A percentile compares a stretch with the other conserved stretches of the same genome.
Conservation (phyloP, 2,329 filamentous ascomycete genomes). For the Teratosphaeria zuluensis region DNA sequence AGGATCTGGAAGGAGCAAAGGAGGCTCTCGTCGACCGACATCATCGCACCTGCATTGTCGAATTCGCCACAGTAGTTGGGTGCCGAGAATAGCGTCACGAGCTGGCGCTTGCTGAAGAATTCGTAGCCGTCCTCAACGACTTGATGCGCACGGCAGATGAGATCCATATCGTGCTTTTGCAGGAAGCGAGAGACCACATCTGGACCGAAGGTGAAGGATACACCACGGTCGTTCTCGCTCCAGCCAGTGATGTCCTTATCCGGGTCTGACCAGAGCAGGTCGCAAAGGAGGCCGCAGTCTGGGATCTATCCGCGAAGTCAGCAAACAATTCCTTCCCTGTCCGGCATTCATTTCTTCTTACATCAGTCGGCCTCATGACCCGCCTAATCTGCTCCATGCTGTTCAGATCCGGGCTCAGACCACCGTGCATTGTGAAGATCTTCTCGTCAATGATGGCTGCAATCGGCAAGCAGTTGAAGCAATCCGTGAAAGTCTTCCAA, state of each 20-base stretch:
- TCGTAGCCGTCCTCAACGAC: constrained; percentile 99
- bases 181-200: constrained; percentile 96
- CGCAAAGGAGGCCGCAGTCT: constrained; percentile 93
- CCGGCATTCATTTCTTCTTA: constrained; percentile 44
- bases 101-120: constrained; percentile 97
- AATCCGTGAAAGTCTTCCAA: constrained; percentile 99
- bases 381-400: constrained; percentile 99
- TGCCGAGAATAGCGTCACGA: constrained; percentile 94
- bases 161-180: constrained; percentile 98
- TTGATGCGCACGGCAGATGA: constrained; percentile 97
- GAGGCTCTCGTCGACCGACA: constrained; percentile 98
- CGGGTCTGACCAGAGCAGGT: constrained; percentile 96
- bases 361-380: constrained; percentile 97
- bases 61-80: constrained; percentile 99
- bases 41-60: constrained; percentile 98
- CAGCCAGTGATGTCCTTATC: constrained; percentile 99
- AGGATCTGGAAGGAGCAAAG: constrained; percentile 99
- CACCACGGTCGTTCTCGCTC: constrained; percentile 98
- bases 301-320: constrained; percentile 59
- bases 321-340: background rate
- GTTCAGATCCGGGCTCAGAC: constrained; percentile 91
- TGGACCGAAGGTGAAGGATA: constrained; percentile 96
- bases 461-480: constrained; percentile 98
- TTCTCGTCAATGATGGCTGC: constrained; percentile 99
- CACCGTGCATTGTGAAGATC: constrained; percentile 99